Evolutionary conservation across 2,329 filamentous ascomycete species (phyloP).

Genomic region (Clarireedia hainanense): DNA sequence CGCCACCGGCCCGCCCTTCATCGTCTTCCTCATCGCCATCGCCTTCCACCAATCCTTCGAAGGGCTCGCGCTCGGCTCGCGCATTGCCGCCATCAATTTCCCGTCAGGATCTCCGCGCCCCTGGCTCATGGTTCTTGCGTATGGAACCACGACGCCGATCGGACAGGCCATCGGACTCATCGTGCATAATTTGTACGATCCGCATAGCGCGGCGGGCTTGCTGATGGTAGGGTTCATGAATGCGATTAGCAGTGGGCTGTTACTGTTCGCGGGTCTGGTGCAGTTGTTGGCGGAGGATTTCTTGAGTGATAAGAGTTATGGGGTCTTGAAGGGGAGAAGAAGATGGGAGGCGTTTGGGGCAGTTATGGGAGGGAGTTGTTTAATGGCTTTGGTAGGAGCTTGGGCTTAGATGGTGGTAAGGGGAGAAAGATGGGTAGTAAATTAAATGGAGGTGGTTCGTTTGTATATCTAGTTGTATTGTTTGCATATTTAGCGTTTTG

Average conservation of each 20-base stretch:
- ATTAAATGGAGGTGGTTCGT: neutral
- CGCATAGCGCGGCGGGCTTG: conserved; percentile 65
- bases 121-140: conserved; percentile 71
- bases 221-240: conserved; percentile 85
- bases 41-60: conserved; percentile 85
- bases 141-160: conserved; percentile 69
- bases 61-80: conserved; percentile 75
- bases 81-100: conserved; percentile 79
- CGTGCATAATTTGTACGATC: conserved; percentile 73
- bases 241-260: conserved; percentile 69
- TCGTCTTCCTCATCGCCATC: conserved; percentile 73
- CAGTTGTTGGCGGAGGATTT: conserved; percentile 84
- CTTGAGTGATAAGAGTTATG: conserved; percentile 61
- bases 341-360: conserved; percentile 54
- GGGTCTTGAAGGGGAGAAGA: conserved; percentile 46
- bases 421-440: neutral
- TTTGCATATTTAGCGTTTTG: neutral
- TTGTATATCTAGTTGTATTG: neutral
- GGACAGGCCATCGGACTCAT: conserved; percentile 77
- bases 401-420: conserved; percentile 38
- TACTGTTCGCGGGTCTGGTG: conserved; percentile 76
- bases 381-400: conserved; percentile 62
- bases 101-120: conserved; percentile 65
- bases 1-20: conserved; percentile 68
- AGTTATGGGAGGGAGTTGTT: conserved; percentile 49